These are phyloP conservation scores for Euphorbia pulcherrima DNA, from an alignment of 345 rosid genomes.

Conservation along the genomic window DNA sequence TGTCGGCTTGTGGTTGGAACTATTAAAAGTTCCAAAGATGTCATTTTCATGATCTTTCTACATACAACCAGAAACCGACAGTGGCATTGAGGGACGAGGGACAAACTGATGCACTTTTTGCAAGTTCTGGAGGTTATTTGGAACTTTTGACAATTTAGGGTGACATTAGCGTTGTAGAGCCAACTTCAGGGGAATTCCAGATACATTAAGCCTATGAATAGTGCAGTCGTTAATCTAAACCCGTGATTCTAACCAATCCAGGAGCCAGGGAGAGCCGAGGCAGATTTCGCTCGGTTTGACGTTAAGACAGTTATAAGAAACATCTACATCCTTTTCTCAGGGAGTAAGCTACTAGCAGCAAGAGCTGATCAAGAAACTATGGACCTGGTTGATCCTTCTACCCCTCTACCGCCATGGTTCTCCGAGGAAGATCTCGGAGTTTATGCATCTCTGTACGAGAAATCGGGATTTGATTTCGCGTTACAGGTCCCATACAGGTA, in stretches of 20 bases:
- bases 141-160: too few relatives aligned
- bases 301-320: conserved; percentile 19
- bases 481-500: conserved; percentile 32
- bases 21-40: too few relatives aligned
- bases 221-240: background rate
- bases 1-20: too few relatives aligned
- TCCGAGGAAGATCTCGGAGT: conserved; percentile 21
- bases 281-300: conserved; percentile 19
- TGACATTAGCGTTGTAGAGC: too few relatives aligned
- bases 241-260: background rate
- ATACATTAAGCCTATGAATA: too few relatives aligned
- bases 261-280: conserved; percentile 16
- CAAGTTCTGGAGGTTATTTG: too few relatives aligned
- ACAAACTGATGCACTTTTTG: too few relatives aligned
- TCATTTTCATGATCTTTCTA: too few relatives aligned
- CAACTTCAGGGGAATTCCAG: too few relatives aligned
- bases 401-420: conserved; percentile 22
- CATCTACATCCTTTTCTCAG: conserved; percentile 18
- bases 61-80: too few relatives aligned
- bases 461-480: conserved; percentile 24
- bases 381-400: conserved; percentile 27
- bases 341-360: conserved; percentile 12
- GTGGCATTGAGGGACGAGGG: too few relatives aligned
- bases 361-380: conserved; percentile 25
- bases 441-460: conserved; percentile 28